Base-by-base conservation (phyloP, 257 asterid species). In the Penstemon eatonii region DNA sequence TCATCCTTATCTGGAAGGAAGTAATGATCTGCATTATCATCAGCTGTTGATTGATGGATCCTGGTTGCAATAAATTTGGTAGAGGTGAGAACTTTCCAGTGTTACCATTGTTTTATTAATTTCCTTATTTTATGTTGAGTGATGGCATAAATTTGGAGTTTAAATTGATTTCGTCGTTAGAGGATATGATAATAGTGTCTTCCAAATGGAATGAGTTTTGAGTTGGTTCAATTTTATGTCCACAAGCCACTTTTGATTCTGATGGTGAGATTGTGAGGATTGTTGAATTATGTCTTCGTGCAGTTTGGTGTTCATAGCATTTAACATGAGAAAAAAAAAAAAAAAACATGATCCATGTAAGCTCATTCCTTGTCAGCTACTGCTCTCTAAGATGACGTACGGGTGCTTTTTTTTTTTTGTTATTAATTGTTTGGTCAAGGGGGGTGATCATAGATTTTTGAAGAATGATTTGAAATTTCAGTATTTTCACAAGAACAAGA, bases 51-150 rank as follows among this genome's bases (percentile, higher is more conserved):
- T 62, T 56, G 66, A 76, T 76, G 81, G 84, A 76, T 45, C 56
- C 60, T 51, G 76, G 50, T 39, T 47, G 56, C 75, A 73, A 65
- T 52, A 72, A 72, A 72, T 80, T 80, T 49, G 84, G 84, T 44
- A 80, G 56, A 80, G 84, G 81, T 76, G 52, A 25, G 81, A 7
- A 9, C 56, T 70, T 67, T 61, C 33, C 33, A 25, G 2, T 25
- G 33, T 43, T 5, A 43, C 7, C 7, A 49, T 53, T 49, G 49
- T 61, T 55, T 61, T 57, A 40, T 5, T 38, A 15, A 54, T 69
- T 56, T 38, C 65, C n/a, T 11, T 6, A 37, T 36, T 47, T 58
- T 67, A 19, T 12, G 49, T 55, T 9, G 18, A 42, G 56, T 74
- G 51, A 47, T 39, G 44, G 58, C 33, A n/a, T 52, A 11, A 52